Percentiles rank a stretch among this genome's conserved stretches.
phyloP scores from a whole-genome alignment of 352 stramenopile species.

The Phytophthora cajani region DNA sequence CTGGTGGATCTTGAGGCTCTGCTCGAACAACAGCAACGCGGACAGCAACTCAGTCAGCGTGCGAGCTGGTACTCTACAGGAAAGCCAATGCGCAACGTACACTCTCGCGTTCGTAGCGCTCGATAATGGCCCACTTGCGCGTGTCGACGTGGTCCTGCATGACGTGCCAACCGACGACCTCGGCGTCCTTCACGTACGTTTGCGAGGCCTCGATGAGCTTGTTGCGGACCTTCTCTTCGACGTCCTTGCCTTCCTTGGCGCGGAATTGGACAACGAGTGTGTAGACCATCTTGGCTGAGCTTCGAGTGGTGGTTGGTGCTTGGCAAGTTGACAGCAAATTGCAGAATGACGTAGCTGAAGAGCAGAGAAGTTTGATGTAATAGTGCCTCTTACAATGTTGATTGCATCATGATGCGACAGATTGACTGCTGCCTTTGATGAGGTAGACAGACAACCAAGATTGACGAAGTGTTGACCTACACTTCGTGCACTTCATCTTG shows the following conservation, averaged over 20 bases:
- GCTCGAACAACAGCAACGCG: slow-evolving; percentile 9
- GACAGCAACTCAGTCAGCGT: neutral
- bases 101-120: slow-evolving; percentile 39
- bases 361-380: too few relatives aligned
- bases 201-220: slow-evolving; percentile 47
- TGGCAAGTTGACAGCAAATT: too few relatives aligned
- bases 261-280: slow-evolving; percentile 44
- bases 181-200: slow-evolving; percentile 42
- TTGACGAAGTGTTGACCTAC: too few relatives aligned
- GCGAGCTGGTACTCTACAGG: too few relatives aligned
- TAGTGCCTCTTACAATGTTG: too few relatives aligned
- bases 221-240: slow-evolving; percentile 46
- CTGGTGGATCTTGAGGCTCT: slow-evolving; percentile 33
- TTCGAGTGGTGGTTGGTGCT: neutral
- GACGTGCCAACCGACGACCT: slow-evolving; percentile 38
- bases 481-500: too few relatives aligned
- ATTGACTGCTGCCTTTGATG: too few relatives aligned
- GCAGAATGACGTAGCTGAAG: too few relatives aligned
- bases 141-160: slow-evolving; percentile 43
- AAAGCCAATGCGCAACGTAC: neutral
- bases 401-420: too few relatives aligned
- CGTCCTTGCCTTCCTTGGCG: slow-evolving; percentile 46
- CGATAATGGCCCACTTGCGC: slow-evolving; percentile 47
- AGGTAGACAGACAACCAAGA: too few relatives aligned
- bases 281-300: slow-evolving; percentile 36